Base-by-base conservation (phyloP, 768 basidiomycete genomes). In the Mrakia frigida region DNA sequence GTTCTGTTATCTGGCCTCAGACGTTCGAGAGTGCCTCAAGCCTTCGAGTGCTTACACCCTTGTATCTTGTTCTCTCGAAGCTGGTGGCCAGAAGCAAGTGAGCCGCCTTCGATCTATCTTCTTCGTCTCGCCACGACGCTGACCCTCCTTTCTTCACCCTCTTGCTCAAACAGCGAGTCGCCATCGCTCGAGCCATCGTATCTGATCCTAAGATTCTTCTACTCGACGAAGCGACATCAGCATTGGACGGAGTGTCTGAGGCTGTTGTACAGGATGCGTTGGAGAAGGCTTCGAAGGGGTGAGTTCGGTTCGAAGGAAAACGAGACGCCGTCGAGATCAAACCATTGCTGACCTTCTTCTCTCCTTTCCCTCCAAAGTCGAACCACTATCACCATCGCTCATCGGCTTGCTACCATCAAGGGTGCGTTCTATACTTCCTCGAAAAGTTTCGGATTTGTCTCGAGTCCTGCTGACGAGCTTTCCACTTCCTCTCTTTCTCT, bases 221-320 rank as follows among this genome's bases (percentile, higher is more conserved):
- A 25, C 87, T 73, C 74, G 60, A 80, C 68, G 77, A 78, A 50
- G 93, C 93, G 9, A 94, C 93, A 2, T 89, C 89, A 78, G 93
- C 93, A 50, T 86, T 94, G 25, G 93, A 94, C 84, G 92, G 92
- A 0, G 91, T 91, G 80, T 91, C 91, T 3, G 95, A 97, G 84
- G 92, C 92, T 76, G 87, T 94, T 76, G 93, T 96, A 0, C 93
- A 94, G 84, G 91, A 94, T 82, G 93, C 93, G 31, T 82, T 94
- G 73, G 92, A 96, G 82, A 93, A 92, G 83, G 93, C 92, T 78
- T 86, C 91, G 37, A 87, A 83, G 83, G 91, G 89, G 83, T 81
- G 86, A 41, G 31, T 39, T 50, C n/a, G n/a, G n/a, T n/a, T n/a
- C 46, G n/a, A 41, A 46, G 41, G 5, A 25, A 11, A 16, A 1